These are phyloP conservation scores for Saturnispora zaruensis DNA, from an alignment of 805 yeast genomes.

Conservation along the genomic window DNA sequence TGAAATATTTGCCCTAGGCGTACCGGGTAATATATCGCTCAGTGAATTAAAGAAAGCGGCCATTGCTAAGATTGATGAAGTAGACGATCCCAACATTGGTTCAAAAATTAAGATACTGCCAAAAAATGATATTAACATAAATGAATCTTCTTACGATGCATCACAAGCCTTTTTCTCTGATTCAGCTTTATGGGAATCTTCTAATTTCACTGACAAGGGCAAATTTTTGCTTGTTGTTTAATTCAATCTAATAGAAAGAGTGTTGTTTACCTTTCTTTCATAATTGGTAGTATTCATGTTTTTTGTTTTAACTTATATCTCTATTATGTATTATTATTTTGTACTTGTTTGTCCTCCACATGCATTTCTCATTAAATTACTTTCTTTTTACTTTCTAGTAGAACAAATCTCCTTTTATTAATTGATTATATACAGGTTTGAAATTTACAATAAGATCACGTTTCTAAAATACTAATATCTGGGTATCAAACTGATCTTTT, in stretches of 20 bases:
- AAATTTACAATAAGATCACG: background rate
- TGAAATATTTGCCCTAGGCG: slow-evolving; percentile 63
- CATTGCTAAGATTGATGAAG: slow-evolving; percentile 27
- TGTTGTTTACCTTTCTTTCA: background rate
- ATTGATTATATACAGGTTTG: background rate
- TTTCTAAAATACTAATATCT: too few species aligned
- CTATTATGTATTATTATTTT: background rate
- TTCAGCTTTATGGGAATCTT: slow-evolving; percentile 20
- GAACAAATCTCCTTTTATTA: background rate
- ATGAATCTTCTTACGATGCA: slow-evolving; percentile 16
- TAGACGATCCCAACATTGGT: slow-evolving; percentile 19
- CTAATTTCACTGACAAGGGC: slow-evolving; percentile 27
- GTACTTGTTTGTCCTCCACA: slow-evolving; percentile 1
- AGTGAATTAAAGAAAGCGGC: slow-evolving; percentile 21
- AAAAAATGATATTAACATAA: slow-evolving; percentile 21
- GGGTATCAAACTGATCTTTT: too few species aligned
- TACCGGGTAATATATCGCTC: slow-evolving; percentile 21
- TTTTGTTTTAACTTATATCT: background rate
- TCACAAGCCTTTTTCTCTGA: slow-evolving; percentile 19
- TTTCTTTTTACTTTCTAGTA: background rate
- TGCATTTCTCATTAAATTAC: background rate
- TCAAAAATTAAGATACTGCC: slow-evolving; percentile 22
- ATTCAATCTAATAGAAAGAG: background rate
- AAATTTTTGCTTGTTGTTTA: slow-evolving; percentile 25
- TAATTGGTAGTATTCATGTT: background rate